A percentile compares a stretch with the other conserved stretches of the same genome.
phyloP scores from a whole-genome alignment of 1,284 basidiomycete genomes.

The Nidula niveotomentosa region DNA sequence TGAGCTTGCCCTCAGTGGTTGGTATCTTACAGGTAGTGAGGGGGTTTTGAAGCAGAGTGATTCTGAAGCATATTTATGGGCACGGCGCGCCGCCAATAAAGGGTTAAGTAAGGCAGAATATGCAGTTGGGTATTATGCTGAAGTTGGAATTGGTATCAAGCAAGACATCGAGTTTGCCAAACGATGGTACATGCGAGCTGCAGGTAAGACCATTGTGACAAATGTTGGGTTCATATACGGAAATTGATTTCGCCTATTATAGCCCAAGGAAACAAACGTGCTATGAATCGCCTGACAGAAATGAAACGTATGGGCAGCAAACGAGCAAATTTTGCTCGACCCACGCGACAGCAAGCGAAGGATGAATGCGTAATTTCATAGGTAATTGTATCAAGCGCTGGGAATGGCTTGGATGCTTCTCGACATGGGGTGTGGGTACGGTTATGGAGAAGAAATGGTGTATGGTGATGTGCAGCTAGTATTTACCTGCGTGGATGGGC shows the following conservation, averaged over 20 bases:
- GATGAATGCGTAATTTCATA: conserved; percentile 88
- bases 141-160: conserved; percentile 97
- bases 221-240: conserved; percentile 5
- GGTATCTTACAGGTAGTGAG: conserved; percentile 96
- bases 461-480: no score
- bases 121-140: conserved; percentile 96
- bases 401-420: no score
- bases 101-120: conserved; percentile 94
- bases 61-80: conserved; percentile 97
- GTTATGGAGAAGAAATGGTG: no score
- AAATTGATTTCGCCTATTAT: conserved; percentile 9
- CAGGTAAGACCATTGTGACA: conserved; percentile 59
- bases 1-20: conserved; percentile 94
- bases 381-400: neutral
- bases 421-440: no score
- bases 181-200: conserved; percentile 98
- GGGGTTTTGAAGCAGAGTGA: conserved; percentile 97
- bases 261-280: conserved; percentile 95
- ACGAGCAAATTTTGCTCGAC: conserved; percentile 72
- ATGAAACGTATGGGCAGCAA: conserved; percentile 81
- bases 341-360: conserved; percentile 89
- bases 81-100: conserved; percentile 90
- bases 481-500: no score
- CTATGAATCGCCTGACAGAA: conserved; percentile 94
- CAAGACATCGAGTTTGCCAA: conserved; percentile 96